Conservation (phyloP, 352 stramenopile genomes). For the Globisporangium splendens region DNA sequence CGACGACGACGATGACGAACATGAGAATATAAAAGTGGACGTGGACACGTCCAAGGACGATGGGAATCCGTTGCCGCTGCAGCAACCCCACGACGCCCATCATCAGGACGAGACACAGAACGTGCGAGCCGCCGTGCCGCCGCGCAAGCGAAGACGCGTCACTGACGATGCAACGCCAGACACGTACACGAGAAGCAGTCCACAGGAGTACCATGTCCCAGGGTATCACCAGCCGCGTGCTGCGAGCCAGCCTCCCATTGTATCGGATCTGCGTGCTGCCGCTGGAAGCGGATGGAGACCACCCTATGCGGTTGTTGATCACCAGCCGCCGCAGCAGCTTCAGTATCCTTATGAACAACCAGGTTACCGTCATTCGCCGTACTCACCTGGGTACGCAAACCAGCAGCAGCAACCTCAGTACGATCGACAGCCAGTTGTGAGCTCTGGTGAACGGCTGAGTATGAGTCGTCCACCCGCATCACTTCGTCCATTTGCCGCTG, state of each 20-base stretch:
- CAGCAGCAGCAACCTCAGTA: constrained; percentile 2
- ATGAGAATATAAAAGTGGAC: no score
- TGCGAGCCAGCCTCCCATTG: no score
- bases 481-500: constrained; percentile 6
- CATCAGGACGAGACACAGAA: background rate
- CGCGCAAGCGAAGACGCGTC: constrained; percentile 13
- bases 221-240: no score
- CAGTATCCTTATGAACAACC: background rate
- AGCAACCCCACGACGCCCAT: background rate
- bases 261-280: no score
- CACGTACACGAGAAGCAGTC: no score
- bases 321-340: background rate
- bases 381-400: background rate
- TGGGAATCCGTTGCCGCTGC: no score
- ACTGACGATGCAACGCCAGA: no score
- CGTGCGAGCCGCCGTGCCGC: background rate
- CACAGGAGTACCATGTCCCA: no score
- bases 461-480: background rate
- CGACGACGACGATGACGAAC: constrained; percentile 9
- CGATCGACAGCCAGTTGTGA: background rate
- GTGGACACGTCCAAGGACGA: no score
- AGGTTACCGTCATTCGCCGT: background rate
- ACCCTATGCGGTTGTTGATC: background rate
- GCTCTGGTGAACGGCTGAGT: background rate
- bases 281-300: no score